Evolutionary conservation across 306 rosid species (phyloP), one percentile per base, ranked within the genome.

Genomic region (Prinsepia uniflora): DNA sequence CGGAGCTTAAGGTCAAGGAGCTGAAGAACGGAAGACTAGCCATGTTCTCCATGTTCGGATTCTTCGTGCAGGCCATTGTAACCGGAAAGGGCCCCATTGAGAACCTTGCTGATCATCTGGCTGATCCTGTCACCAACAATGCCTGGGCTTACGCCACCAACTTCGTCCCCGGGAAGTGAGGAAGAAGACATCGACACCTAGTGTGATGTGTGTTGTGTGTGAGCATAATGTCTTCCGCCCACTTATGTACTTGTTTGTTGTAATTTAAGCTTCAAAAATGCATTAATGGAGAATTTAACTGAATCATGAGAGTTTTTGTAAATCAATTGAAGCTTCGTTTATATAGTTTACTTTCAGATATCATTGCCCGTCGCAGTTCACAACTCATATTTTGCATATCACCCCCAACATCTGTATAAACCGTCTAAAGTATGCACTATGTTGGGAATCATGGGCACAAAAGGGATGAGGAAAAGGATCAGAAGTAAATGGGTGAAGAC

Each of bases 71-170:
- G 65, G 80, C 82, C 64, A 71, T 74, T 59, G 80, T 81, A 12
- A 81, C 80, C 1, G 80, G 81, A 75, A 82, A 79, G 46, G 81
- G 81, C 43, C 83, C 85, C 41, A 30, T 81, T 39, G 75, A 82
- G 75, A 82, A 78, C 81, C 82, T 75, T 39, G 79, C 85, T 4
- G 81, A 74, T 22, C 79, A 81, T 74, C 86, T 82, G 60, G 80
- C 81, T 19, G 78, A 82, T 42, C 81, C 86, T 47, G 83, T 79
- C 53, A 63, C 22, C 75, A 74, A 78, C 75, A 71, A 78, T 41
- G 83, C 76, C 9, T 63, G 76, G 79, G 71, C 81, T 49, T 75
- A 46, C 52, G 75, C 77, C 65, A 78, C 86, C 61, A 72, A 83
- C 72, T 76, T 73, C 22, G 70, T 71, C 18, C 81, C 77, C 40